Conservation (phyloP, 2,329 filamentous ascomycete species). For the Fusarium metavorans region DNA sequence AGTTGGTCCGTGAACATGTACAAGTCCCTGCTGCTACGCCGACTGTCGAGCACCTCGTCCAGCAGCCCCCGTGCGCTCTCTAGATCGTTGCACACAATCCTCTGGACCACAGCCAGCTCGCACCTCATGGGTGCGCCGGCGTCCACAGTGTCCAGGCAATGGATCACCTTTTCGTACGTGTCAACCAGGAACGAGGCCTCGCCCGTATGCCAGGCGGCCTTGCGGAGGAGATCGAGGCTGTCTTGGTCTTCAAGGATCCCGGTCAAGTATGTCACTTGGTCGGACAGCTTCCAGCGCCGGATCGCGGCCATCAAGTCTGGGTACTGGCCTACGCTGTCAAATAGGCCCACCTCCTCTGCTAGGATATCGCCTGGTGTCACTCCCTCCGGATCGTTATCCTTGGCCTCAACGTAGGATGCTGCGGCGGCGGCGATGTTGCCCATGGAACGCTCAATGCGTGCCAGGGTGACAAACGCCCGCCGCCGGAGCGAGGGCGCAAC, state of each 20-base stretch:
- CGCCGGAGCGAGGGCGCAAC: background rate
- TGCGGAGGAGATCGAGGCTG: background rate
- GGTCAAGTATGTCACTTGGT: background rate
- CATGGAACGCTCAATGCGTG: background rate
- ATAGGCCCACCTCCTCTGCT: background rate
- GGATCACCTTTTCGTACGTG: background rate
- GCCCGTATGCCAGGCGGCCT: background rate
- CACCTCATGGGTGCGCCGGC: background rate
- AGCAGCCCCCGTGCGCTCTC: background rate
- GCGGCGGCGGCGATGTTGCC: background rate
- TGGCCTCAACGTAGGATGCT: background rate
- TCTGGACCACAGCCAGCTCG: background rate
- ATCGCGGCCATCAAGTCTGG: background rate
- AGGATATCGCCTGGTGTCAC: background rate
- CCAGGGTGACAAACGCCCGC: background rate
- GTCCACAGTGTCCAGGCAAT: background rate
- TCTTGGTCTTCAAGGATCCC: background rate
- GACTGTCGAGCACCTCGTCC: background rate
- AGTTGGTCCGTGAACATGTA: background rate
- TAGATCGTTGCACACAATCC: background rate
- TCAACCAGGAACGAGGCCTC: background rate
- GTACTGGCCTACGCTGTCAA: background rate
- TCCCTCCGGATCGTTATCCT: background rate
- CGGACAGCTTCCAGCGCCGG: background rate
- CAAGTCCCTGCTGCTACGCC: background rate